Base-by-base conservation (phyloP, 108 stramenopile genomes). In the Schizochytrium sp. region DNA sequence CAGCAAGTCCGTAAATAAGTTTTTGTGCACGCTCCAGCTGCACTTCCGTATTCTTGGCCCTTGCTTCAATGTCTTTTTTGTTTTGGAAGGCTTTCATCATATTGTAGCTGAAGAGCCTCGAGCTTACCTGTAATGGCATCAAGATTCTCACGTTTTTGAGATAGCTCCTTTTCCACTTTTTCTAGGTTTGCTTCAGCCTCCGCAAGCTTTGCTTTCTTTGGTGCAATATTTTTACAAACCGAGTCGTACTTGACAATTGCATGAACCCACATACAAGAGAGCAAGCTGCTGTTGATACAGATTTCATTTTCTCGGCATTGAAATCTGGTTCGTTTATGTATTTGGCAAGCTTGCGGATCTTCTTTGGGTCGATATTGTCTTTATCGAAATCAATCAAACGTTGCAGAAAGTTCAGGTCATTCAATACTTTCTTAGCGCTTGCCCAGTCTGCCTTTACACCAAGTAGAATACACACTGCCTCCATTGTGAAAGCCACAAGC, bases 261-360 rank as follows among this genome's bases (percentile, higher is more conserved):
- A 10, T 94, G 92, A 46, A 93, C 93, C 94, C 94, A 94, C 92
- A 94, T 90, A 88, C 94, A 94, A 94, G 93, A 47, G 94, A 93
- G 46, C 88, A 92, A 76, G 93, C 93, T 3, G 94, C 94, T 55
- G 59, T 92, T 2, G 94, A 94, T 57, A 93, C 92, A 28, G 93
- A 93, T 41, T 90, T 88, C 53, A 94, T 93, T 49, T 89, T 57
- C 91, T 93, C 92, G 7, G 94, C 92, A 88, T 91, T 89, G 76
- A 94, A 94, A 47, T 94, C 91, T 4, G 92, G 91, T 38, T 93
- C 90, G 19, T 56, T 89, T 28, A 94, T 73, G 56, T 93, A 94
- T 13, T 90, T 93, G 45, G 92, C 92, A 56, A 94, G 92, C 60
- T 93, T 91, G 60, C 88, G 49, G 90, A 94, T 94, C 57, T 92